A percentile compares a stretch with the other conserved stretches of the same genome.
These are phyloP conservation scores for Cryphonectria parasitica DNA, from an alignment of 2,329 filamentous ascomycete genomes.

Conservation along the genomic window DNA sequence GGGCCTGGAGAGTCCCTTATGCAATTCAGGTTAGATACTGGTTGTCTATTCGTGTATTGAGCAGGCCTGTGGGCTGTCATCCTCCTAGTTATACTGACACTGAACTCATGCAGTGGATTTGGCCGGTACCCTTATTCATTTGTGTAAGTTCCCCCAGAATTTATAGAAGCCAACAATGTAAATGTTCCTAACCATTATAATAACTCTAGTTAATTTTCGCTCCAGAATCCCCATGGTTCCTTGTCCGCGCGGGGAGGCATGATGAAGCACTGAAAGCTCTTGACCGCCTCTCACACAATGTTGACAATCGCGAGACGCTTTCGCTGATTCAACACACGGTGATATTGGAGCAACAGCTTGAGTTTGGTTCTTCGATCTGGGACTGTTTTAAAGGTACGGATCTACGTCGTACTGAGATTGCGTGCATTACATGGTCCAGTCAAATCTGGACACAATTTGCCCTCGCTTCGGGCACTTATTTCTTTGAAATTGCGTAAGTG, in stretches of 20 bases:
- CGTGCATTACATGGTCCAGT: conserved; percentile 40
- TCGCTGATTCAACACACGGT: conserved; percentile 17
- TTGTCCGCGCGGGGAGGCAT: conserved; percentile 43
- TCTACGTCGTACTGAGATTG: conserved; percentile 34
- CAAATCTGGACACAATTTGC: conserved; percentile 21
- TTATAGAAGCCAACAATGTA: neutral
- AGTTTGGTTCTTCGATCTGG: neutral
- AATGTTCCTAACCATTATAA: neutral
- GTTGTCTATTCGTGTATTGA: conserved; percentile 36
- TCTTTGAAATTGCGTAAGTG: conserved; percentile 16
- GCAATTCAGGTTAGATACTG: conserved; percentile 4
- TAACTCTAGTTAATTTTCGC: conserved; percentile 44
- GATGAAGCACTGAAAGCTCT: conserved; percentile 45
- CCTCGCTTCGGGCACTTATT: conserved; percentile 15
- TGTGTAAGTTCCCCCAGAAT: neutral
- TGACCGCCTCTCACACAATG: conserved; percentile 45
- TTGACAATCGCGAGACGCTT: conserved; percentile 13
- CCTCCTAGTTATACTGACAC: neutral
- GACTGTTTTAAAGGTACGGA: conserved; percentile 34
- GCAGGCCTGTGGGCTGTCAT: conserved; percentile 16
- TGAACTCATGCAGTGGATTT: conserved; percentile 47
- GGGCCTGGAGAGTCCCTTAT: conserved; percentile 15
- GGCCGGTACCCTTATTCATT: conserved; percentile 43
- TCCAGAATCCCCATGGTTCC: conserved; percentile 50
- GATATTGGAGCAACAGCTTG: neutral